A percentile compares a stretch with the other conserved stretches of the same genome.
Conservation (phyloP, 2,329 filamentous ascomycete species). For the Endothia cerciana region DNA sequence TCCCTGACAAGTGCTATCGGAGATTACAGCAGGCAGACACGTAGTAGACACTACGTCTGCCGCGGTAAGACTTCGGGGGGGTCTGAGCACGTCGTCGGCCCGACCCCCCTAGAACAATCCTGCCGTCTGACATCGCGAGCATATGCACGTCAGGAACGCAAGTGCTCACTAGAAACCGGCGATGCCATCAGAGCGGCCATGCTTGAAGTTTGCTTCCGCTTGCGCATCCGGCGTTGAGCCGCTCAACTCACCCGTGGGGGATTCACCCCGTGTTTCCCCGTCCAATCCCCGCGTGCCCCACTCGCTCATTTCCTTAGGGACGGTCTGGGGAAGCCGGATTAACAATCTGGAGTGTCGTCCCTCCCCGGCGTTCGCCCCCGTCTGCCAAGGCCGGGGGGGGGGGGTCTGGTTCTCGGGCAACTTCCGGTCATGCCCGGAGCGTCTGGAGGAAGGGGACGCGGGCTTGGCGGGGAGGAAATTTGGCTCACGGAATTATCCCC, state of each 20-base stretch:
- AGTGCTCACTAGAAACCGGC: neutral
- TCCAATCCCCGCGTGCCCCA: neutral
- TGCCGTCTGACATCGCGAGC: neutral
- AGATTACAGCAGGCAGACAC: neutral
- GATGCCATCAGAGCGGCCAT: neutral
- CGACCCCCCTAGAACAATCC: neutral
- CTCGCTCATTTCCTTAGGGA: neutral
- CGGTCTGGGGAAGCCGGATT: constrained; percentile 2
- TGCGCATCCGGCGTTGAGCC: neutral
- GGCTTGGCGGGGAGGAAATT: neutral
- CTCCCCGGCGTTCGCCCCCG: constrained; percentile 2
- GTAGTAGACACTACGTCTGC: no score
- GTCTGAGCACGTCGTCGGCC: neutral
- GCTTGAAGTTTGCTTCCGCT: neutral
- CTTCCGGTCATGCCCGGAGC: neutral
- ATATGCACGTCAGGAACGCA: neutral
- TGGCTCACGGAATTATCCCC: neutral
- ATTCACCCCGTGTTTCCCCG: neutral
- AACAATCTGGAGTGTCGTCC: constrained; percentile 1
- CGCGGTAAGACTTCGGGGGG: neutral
- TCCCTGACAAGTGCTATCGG: neutral
- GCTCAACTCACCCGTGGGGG: neutral
- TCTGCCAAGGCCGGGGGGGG: constrained; percentile 10
- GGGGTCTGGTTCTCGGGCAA: constrained; percentile 9
- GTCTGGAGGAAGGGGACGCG: neutral